phyloP scores from a whole-genome alignment of 495 filamentous ascomycete genomes.

The Lasiosphaeria hispida region DNA sequence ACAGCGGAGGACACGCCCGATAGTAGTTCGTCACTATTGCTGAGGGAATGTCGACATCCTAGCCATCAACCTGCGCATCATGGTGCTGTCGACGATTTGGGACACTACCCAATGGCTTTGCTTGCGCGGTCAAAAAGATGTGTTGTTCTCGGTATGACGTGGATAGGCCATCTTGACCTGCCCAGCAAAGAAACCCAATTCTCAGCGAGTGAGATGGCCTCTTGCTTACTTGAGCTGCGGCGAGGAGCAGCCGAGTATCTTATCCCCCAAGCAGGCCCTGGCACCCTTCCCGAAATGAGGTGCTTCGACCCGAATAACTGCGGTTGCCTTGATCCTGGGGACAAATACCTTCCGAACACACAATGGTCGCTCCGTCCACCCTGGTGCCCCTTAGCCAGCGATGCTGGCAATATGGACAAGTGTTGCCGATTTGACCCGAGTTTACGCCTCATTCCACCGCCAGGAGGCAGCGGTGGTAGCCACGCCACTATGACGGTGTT shows the following conservation, averaged over 20 bases:
- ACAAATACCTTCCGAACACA: background rate
- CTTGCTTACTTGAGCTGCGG: background rate
- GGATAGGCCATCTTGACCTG: background rate
- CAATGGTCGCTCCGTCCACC: background rate
- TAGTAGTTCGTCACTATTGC: background rate
- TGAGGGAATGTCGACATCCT: constrained; percentile 1
- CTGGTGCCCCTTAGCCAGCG: too few relatives aligned
- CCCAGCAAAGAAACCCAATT: background rate
- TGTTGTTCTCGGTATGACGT: background rate
- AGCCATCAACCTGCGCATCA: background rate
- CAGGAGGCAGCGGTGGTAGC: background rate
- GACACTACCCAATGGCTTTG: background rate
- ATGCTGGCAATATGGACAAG: background rate
- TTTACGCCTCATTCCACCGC: background rate
- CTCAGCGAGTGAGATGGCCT: background rate
- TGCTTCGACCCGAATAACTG: background rate
- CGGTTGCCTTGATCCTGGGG: background rate
- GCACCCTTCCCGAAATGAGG: background rate
- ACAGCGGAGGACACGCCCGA: background rate
- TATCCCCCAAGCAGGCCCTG: background rate
- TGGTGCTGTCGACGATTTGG: background rate
- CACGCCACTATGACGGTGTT: background rate
- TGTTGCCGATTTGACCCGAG: background rate
- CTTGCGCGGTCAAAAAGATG: background rate
- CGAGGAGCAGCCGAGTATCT: background rate